A percentile compares a stretch with the other conserved stretches of the same genome.
Evolutionary conservation across 352 stramenopile genomes (phyloP).

Genomic region (Nothophytophthora sp.): DNA sequence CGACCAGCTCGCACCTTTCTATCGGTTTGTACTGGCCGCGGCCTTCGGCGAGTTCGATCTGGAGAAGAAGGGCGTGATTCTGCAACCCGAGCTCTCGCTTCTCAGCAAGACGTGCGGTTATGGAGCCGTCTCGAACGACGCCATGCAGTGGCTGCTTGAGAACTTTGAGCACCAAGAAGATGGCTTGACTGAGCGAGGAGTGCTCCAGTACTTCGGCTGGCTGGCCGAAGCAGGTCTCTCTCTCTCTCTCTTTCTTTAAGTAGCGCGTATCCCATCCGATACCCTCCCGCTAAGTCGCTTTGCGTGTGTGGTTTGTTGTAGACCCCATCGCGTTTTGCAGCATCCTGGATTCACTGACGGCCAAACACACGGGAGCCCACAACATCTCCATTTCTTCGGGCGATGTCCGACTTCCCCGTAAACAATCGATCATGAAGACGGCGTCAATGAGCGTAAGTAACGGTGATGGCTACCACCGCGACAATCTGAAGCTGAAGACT

Average conservation of each 20-base stretch:
- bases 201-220: conserved; percentile 74
- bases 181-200: conserved; percentile 50
- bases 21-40: conserved; percentile 60
- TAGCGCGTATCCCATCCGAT: too few species aligned
- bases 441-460: conserved; percentile 18
- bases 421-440: conserved; percentile 22
- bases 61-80: conserved; percentile 28
- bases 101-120: conserved; percentile 51
- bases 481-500: too few species aligned
- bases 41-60: conserved; percentile 53
- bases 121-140: conserved; percentile 17
- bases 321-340: conserved; percentile 60
- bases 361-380: conserved; percentile 61
- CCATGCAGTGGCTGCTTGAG: conserved; percentile 50
- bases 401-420: conserved; percentile 16
- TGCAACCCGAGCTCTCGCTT: conserved; percentile 28
- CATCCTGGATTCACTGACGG: conserved; percentile 56
- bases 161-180: conserved; percentile 52
- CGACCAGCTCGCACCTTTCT: conserved; percentile 56
- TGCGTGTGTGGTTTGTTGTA: conserved; percentile 18
- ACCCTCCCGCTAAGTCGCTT: not conserved
- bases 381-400: conserved; percentile 43
- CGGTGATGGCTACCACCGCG: too few species aligned
- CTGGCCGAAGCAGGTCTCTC: conserved; percentile 57
- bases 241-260: not conserved